phyloP scores from a whole-genome alignment of 1,284 basidiomycete genomes.

The Moesziomyces sp. region DNA sequence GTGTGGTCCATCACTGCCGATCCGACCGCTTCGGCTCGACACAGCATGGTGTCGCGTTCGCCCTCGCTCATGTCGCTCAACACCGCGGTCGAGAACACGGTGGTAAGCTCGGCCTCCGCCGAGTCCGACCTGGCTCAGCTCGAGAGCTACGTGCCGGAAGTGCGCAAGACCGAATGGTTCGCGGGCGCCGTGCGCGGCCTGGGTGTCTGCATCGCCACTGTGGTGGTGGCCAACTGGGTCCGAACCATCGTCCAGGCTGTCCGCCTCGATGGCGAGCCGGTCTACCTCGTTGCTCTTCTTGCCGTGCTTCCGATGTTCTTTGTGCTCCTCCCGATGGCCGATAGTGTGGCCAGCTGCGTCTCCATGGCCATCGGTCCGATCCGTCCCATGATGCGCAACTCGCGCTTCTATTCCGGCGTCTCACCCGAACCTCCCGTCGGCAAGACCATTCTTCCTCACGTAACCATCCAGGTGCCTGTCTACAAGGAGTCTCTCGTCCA shows the following conservation, averaged over 20 bases:
- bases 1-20: constrained; percentile 72
- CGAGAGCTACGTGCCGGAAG: constrained; percentile 19
- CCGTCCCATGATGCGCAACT: constrained; percentile 72
- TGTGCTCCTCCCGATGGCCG: constrained; percentile 73
- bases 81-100: constrained; percentile 19
- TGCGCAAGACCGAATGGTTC: constrained; percentile 12
- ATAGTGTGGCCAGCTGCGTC: constrained; percentile 71
- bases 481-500: constrained; percentile 73
- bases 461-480: constrained; percentile 81
- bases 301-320: constrained; percentile 71
- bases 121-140: constrained; percentile 15
- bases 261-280: constrained; percentile 20
- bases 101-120: constrained; percentile 13
- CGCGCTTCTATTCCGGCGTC: constrained; percentile 69
- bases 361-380: constrained; percentile 71
- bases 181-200: constrained; percentile 28
- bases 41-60: constrained; percentile 32
- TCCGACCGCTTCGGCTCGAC: constrained; percentile 22
- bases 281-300: constrained; percentile 22
- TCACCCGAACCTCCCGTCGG: constrained; percentile 75
- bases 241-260: constrained; percentile 25
- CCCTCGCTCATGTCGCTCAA: constrained; percentile 29
- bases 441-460: constrained; percentile 75
- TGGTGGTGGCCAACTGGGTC: constrained; percentile 31
- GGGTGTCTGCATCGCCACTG: constrained; percentile 22